Percentiles rank a stretch among this genome's conserved stretches.
These are phyloP conservation scores for Neoascochyta sp. DNA, from an alignment of 2,329 filamentous ascomycete genomes.

Conservation along the genomic window DNA sequence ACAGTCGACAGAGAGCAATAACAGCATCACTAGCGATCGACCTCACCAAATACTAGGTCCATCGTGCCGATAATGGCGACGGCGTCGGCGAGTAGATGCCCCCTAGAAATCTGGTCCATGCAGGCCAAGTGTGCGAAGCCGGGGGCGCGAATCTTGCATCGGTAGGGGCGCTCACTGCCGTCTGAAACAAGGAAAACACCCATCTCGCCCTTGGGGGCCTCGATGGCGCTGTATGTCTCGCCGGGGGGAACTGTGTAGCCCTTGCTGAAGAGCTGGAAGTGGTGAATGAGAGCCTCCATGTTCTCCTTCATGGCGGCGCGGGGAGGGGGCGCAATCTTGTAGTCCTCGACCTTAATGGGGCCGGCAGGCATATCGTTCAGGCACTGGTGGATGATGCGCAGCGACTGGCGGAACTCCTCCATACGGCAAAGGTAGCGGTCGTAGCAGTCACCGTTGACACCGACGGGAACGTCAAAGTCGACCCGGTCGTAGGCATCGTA, in stretches of 20 bases:
- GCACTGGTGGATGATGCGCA: conserved; percentile 98
- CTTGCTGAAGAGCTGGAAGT: conserved; percentile 98
- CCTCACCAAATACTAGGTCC: conserved; percentile 40
- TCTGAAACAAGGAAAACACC: conserved; percentile 95
- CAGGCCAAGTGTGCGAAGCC: conserved; percentile 93
- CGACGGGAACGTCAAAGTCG: conserved; percentile 96
- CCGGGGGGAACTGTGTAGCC: conserved; percentile 95
- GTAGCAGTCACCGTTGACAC: conserved; percentile 97
- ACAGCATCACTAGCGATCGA: conserved; percentile 13
- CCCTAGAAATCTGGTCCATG: conserved; percentile 89
- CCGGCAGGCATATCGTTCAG: conserved; percentile 98
- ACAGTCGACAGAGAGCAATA: background rate
- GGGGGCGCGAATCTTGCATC: conserved; percentile 94
- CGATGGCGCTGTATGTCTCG: conserved; percentile 96
- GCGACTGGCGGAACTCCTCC: conserved; percentile 98
- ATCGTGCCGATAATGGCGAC: conserved; percentile 79
- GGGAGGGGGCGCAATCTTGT: conserved; percentile 96
- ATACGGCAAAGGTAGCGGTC: conserved; percentile 98
- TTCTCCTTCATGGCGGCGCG: conserved; percentile 99
- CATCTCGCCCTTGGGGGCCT: conserved; percentile 99
- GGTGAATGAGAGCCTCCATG: conserved; percentile 99
- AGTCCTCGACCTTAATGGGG: conserved; percentile 93
- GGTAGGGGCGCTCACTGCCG: conserved; percentile 87
- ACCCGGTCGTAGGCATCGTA: conserved; percentile 98
- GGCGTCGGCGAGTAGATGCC: conserved; percentile 91